These are phyloP conservation scores for Malus hybrid DNA, from an alignment of 331 rosid genomes.

Conservation along the genomic window DNA sequence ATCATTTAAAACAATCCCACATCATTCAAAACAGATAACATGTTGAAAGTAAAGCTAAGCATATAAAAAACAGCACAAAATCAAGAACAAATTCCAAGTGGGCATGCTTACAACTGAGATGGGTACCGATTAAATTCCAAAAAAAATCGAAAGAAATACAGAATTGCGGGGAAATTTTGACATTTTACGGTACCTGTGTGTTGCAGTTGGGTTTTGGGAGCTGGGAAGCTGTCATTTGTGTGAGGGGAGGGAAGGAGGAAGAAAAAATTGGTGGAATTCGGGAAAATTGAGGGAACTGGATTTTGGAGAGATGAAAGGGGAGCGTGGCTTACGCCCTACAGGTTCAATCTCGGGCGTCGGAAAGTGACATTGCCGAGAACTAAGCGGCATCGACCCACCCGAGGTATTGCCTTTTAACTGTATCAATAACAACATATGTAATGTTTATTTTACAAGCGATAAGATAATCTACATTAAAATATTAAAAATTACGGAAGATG, in stretches of 20 bases:
- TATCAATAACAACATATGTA: neutral
- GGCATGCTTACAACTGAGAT: neutral
- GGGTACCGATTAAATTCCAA: constrained; percentile 16
- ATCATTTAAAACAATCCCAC: constrained; percentile 6
- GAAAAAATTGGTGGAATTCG: constrained; percentile 6
- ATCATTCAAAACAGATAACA: constrained; percentile 9
- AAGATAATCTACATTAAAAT: too few species aligned
- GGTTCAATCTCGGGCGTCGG: constrained; percentile 36
- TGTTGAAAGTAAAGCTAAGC: constrained; percentile 18
- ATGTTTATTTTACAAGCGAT: too few species aligned
- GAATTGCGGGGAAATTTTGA: neutral
- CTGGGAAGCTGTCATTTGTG: constrained; percentile 19
- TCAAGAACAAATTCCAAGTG: neutral
- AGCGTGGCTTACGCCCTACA: constrained; percentile 30
- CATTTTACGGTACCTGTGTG: constrained; percentile 11
- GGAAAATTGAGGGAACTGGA: constrained; percentile 7
- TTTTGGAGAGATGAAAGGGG: neutral
- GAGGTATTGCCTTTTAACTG: constrained; percentile 26
- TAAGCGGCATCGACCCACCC: constrained; percentile 36
- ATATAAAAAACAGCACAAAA: neutral
- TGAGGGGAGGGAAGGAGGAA: constrained; percentile 3
- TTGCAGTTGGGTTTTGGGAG: constrained; percentile 12
- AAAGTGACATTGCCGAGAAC: constrained; percentile 59
- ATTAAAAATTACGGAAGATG: too few species aligned
- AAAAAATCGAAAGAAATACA: neutral